A percentile compares a stretch with the other conserved stretches of the same genome.
These are phyloP conservation scores for Pichia terricola DNA, from an alignment of 1,139 yeast species.

Conservation along the genomic window DNA sequence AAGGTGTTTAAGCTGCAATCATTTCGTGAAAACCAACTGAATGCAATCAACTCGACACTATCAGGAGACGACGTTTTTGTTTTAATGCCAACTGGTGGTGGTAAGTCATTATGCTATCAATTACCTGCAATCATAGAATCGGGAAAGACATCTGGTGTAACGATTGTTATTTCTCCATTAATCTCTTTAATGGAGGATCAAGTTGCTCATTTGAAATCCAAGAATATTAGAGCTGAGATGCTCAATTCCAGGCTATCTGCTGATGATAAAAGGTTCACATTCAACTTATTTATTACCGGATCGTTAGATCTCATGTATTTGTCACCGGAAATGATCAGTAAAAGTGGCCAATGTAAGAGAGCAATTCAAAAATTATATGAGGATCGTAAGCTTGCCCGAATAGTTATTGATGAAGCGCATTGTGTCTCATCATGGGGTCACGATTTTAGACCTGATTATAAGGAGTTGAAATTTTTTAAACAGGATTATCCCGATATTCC, in stretches of 20 bases:
- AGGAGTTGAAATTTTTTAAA: slow-evolving; percentile 68
- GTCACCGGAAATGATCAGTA: slow-evolving; percentile 92
- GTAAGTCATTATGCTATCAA: slow-evolving; percentile 93
- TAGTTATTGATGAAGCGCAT: slow-evolving; percentile 97
- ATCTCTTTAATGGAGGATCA: slow-evolving; percentile 98
- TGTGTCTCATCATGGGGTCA: slow-evolving; percentile 99
- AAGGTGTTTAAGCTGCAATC: slow-evolving; percentile 52
- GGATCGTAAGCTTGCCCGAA: slow-evolving; percentile 56
- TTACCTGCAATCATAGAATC: slow-evolving; percentile 76
- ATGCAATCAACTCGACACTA: slow-evolving; percentile 77
- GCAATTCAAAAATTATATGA: slow-evolving; percentile 52
- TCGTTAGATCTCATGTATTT: slow-evolving; percentile 69
- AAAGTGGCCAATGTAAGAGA: slow-evolving; percentile 59
- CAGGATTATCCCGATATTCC: slow-evolving; percentile 70
- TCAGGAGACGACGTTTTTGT: slow-evolving; percentile 85
- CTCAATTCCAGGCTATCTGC: slow-evolving; percentile 67
- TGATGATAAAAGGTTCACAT: slow-evolving; percentile 55
- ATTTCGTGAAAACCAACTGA: slow-evolving; percentile 78
- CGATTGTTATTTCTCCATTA: slow-evolving; percentile 89
- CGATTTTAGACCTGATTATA: slow-evolving; percentile 94
- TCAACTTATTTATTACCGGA: slow-evolving; percentile 56
- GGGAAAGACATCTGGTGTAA: slow-evolving; percentile 73
- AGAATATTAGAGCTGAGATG: slow-evolving; percentile 76
- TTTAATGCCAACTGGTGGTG: slow-evolving; percentile 99
- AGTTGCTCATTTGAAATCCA: slow-evolving; percentile 64